Conservation (phyloP, 139 green algal species). For the Closterium sp. region DNA sequence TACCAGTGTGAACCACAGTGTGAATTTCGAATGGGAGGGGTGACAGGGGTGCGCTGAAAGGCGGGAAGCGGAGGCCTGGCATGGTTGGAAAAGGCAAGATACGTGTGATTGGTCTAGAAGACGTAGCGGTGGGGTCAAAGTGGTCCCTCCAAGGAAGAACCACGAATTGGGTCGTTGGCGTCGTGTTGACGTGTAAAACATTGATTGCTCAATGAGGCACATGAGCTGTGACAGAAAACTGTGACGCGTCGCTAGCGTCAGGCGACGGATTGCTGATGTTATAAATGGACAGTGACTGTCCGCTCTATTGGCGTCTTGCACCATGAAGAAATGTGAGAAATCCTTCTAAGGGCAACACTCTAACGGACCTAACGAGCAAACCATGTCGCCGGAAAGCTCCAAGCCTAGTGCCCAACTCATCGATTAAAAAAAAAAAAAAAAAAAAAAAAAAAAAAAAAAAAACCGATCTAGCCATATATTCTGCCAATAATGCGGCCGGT, state of each 20-base stretch:
- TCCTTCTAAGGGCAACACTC: background rate
- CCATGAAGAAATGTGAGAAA: background rate
- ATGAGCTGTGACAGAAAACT: background rate
- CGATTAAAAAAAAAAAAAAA: too few relatives aligned
- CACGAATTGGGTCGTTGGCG: background rate
- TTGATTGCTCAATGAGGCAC: background rate
- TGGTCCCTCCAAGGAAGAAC: background rate
- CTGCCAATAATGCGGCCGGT: conserved; percentile 71
- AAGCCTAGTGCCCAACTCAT: background rate
- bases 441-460: too few relatives aligned
- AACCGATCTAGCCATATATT: conserved; percentile 60
- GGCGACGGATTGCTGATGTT: background rate
- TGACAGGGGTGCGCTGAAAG: background rate
- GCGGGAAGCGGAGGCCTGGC: background rate
- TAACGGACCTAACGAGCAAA: background rate
- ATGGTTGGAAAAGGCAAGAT: background rate
- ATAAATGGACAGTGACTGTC: background rate
- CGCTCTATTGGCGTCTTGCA: background rate
- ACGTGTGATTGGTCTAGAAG: background rate
- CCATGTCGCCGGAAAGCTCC: background rate
- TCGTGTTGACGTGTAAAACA: background rate
- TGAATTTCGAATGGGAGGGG: too few relatives aligned
- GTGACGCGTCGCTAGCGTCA: background rate
- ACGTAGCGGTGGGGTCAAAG: background rate
- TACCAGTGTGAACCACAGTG: too few relatives aligned